These are phyloP conservation scores for Geotrichum europaeum DNA, from an alignment of 1,139 yeast genomes.

Conservation along the genomic window DNA sequence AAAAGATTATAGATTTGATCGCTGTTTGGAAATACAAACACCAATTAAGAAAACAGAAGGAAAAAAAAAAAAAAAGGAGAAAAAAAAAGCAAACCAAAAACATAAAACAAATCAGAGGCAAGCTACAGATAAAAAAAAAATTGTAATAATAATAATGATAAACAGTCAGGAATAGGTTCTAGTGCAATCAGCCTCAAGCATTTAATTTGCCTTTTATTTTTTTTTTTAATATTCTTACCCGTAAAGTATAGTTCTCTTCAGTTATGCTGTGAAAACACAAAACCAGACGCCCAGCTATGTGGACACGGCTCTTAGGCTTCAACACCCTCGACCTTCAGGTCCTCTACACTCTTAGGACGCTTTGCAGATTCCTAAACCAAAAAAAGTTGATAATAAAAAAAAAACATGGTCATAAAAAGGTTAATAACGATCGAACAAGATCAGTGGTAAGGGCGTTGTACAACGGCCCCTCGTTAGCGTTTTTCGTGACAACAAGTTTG, in stretches of 20 bases:
- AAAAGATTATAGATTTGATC: too few relatives aligned
- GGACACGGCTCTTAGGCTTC: neutral
- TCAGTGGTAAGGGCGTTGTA: neutral
- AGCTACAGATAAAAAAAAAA: neutral
- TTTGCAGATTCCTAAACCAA: neutral
- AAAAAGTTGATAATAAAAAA: neutral
- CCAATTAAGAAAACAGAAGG: neutral
- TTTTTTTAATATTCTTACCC: neutral
- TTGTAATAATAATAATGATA: neutral
- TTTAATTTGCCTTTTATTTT: neutral
- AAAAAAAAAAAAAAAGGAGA: neutral
- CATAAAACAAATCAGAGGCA: neutral
- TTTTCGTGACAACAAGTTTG: neutral
- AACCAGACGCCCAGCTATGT: neutral
- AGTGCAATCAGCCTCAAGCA: neutral
- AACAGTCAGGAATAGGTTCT: neutral
- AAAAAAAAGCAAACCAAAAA: neutral
- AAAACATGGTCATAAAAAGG: neutral
- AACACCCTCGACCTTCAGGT: conserved; percentile 8
- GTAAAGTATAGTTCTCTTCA: neutral
- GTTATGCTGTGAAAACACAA: neutral
- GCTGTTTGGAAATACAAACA: neutral
- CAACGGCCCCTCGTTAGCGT: neutral
- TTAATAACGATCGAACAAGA: neutral
- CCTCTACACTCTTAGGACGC: conserved; percentile 11